A percentile compares a stretch with the other conserved stretches of the same genome.
Evolutionary conservation across 1,139 yeast genomes (phyloP).

Genomic region (Tardiomyces digboiensis): DNA sequence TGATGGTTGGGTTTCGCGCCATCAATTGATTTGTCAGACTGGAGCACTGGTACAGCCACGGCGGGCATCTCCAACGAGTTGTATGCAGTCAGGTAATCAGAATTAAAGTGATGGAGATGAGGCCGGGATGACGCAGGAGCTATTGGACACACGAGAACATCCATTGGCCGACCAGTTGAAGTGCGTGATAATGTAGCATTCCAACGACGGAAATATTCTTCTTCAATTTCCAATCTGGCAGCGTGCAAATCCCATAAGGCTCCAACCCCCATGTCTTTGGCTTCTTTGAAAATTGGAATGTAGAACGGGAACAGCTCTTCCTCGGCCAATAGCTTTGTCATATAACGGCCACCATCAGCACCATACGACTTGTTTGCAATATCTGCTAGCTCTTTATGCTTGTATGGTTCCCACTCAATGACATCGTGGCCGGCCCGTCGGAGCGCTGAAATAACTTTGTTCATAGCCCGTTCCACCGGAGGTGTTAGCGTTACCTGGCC

Average conservation of each 20-base stretch:
- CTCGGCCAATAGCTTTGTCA: background rate
- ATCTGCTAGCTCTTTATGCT: background rate
- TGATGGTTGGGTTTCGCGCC: background rate
- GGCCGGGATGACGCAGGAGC: background rate
- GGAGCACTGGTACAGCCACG: background rate
- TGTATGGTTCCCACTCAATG: constrained; percentile 44
- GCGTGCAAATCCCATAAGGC: background rate
- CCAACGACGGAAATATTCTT: background rate
- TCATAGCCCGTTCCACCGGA: constrained; percentile 49
- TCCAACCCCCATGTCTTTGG: background rate
- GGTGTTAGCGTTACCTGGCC: constrained; percentile 48
- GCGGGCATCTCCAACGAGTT: background rate
- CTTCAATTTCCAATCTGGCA: background rate
- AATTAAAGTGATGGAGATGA: background rate
- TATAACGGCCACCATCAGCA: background rate
- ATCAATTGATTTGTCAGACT: background rate
- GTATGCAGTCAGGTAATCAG: background rate
- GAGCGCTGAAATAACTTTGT: constrained; percentile 37
- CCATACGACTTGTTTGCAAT: background rate
- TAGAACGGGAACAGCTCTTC: background rate
- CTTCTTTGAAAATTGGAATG: background rate
- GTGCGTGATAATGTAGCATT: background rate
- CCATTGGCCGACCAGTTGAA: background rate
- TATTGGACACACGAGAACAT: background rate
- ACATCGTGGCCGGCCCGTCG: constrained; percentile 48